A percentile compares a stretch with the other conserved stretches of the same genome.
phyloP scores from a whole-genome alignment of 768 basidiomycete genomes.

The Collybia sordida region DNA sequence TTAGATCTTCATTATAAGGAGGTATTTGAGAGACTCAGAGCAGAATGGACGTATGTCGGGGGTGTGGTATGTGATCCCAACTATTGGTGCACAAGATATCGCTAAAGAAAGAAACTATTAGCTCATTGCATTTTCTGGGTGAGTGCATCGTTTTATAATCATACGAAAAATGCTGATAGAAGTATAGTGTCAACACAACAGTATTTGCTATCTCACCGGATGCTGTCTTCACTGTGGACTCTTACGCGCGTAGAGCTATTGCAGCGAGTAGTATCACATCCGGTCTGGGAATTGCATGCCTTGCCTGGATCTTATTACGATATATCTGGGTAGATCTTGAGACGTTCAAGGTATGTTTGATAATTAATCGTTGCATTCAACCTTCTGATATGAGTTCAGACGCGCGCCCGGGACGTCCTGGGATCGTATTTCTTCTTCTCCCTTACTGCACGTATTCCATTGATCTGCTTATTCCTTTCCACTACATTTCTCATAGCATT shows the following conservation, averaged over 20 bases:
- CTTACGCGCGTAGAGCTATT: slow-evolving; percentile 48
- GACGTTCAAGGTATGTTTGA: no score
- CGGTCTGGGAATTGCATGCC: slow-evolving; percentile 62
- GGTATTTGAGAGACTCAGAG: slow-evolving; percentile 45
- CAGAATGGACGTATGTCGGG: slow-evolving; percentile 69
- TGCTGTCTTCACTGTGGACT: slow-evolving; percentile 48
- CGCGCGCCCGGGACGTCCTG: slow-evolving; percentile 55
- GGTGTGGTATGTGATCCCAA: slow-evolving; percentile 44
- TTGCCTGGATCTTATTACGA: slow-evolving; percentile 64
- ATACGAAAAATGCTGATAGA: not conserved
- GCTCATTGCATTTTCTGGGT: slow-evolving; percentile 65
- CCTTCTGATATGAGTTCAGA: slow-evolving; percentile 23
- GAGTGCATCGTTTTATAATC: slow-evolving; percentile 13
- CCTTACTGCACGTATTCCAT: slow-evolving; percentile 63
- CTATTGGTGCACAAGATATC: not conserved
- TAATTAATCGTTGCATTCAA: no score
- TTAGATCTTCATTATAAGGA: slow-evolving; percentile 50
- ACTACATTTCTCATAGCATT: slow-evolving; percentile 59
- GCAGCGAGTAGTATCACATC: slow-evolving; percentile 59
- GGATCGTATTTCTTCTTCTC: slow-evolving; percentile 67
- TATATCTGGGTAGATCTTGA: slow-evolving; percentile 50
- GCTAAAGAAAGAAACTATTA: slow-evolving; percentile 17
- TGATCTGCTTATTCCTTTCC: slow-evolving; percentile 57
- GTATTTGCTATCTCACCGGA: slow-evolving; percentile 63
- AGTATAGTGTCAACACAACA: slow-evolving; percentile 46